Percentiles rank a stretch among this genome's conserved stretches.
These are phyloP conservation scores for Talaromyces nanjingensis DNA, from an alignment of 495 filamentous ascomycete species.

Conservation along the genomic window DNA sequence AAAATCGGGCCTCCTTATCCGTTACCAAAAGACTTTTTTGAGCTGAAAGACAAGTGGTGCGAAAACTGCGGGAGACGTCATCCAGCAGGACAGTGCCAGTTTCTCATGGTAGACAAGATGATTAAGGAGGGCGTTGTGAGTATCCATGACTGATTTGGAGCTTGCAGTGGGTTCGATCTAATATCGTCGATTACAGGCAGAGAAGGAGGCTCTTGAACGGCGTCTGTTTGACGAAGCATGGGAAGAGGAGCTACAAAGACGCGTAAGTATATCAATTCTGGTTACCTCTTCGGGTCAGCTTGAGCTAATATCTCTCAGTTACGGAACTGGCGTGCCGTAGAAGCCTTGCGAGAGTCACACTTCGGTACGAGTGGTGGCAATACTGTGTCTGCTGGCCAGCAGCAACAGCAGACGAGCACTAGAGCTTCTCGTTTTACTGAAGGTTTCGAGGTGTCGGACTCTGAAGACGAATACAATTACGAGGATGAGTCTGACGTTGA, in stretches of 20 bases:
- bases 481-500: background rate
- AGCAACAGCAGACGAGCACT: background rate
- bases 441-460: background rate
- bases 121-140: background rate
- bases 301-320: background rate
- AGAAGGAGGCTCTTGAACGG: background rate
- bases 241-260: background rate
- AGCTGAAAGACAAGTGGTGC: background rate
- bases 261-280: background rate
- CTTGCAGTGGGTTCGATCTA: background rate
- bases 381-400: background rate
- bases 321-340: background rate
- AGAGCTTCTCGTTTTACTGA: background rate
- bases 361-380: background rate
- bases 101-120: background rate
- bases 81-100: background rate
- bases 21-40: no score
- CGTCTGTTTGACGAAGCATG: background rate
- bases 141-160: background rate
- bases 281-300: background rate
- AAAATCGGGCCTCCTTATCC: no score
- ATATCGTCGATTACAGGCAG: background rate
- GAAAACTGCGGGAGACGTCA: background rate
- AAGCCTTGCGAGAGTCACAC: background rate
- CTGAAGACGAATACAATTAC: background rate